Conservation (phyloP, 495 filamentous ascomycete genomes). For the Penicillium parvum region DNA sequence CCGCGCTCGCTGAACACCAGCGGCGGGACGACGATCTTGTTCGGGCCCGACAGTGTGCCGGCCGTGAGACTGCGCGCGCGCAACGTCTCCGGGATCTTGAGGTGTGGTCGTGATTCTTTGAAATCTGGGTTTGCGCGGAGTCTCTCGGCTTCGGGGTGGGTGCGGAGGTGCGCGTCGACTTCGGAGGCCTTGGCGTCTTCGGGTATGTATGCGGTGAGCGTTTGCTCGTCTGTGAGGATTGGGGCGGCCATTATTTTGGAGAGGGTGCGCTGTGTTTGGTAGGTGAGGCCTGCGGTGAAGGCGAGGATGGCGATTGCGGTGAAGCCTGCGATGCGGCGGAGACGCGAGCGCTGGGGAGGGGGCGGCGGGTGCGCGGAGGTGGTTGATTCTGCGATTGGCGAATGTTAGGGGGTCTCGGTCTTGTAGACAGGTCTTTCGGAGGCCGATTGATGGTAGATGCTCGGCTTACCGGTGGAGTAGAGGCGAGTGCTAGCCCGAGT, state of each 20-base stretch:
- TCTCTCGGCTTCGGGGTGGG: slow-evolving; percentile 62
- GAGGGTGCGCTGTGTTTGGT: slow-evolving; percentile 22
- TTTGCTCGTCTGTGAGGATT: slow-evolving; percentile 65
- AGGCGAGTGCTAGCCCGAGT: background rate
- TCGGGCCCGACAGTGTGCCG: slow-evolving; percentile 71
- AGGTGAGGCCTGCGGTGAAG: slow-evolving; percentile 29
- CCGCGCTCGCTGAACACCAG: slow-evolving; percentile 65
- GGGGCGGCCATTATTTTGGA: slow-evolving; percentile 42
- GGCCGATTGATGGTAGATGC: background rate
- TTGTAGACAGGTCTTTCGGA: too few relatives aligned
- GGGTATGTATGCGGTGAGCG: slow-evolving; percentile 61
- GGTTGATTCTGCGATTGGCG: slow-evolving; percentile 7
- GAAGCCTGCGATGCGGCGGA: slow-evolving; percentile 38
- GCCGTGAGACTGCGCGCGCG: slow-evolving; percentile 74
- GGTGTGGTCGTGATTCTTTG: slow-evolving; percentile 75
- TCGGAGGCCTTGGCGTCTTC: slow-evolving; percentile 54
- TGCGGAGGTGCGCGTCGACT: slow-evolving; percentile 68
- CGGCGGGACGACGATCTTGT: slow-evolving; percentile 78
- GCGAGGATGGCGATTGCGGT: slow-evolving; percentile 36
- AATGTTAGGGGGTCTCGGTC: background rate
- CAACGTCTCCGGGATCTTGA: slow-evolving; percentile 69
- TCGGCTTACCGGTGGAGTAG: slow-evolving; percentile 11
- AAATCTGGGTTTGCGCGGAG: slow-evolving; percentile 66
- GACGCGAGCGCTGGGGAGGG: slow-evolving; percentile 25
- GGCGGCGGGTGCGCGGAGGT: slow-evolving; percentile 7